A percentile compares a stretch with the other conserved stretches of the same genome.
phyloP scores from a whole-genome alignment of 1,139 yeast species.

The Saccharomyces uvarum region DNA sequence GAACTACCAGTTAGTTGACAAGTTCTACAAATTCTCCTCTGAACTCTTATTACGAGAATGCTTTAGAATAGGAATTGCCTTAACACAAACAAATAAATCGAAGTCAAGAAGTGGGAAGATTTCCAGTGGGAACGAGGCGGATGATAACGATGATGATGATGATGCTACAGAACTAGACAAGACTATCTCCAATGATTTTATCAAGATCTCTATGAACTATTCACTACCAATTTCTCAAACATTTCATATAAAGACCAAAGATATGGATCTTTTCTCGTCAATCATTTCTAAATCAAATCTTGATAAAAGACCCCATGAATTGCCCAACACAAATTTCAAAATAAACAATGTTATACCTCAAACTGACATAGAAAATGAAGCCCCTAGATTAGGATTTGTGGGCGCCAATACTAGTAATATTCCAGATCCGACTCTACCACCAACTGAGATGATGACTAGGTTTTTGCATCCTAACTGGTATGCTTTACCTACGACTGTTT shows the following conservation, averaged over 20 bases:
- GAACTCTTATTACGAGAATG: slow-evolving; percentile 71
- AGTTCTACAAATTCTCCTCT: slow-evolving; percentile 60
- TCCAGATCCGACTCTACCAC: slow-evolving; percentile 57
- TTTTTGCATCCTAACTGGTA: slow-evolving; percentile 86
- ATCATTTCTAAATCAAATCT: slow-evolving; percentile 31
- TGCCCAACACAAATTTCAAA: slow-evolving; percentile 30
- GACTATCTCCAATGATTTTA: slow-evolving; percentile 49
- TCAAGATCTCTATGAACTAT: slow-evolving; percentile 55
- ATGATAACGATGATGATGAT: slow-evolving; percentile 15
- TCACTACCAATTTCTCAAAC: slow-evolving; percentile 60
- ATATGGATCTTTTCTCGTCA: slow-evolving; percentile 45
- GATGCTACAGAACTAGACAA: slow-evolving; percentile 28
- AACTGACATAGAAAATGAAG: slow-evolving; percentile 31
- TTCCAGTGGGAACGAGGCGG: slow-evolving; percentile 8
- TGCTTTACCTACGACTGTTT: slow-evolving; percentile 69
- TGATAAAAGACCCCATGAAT: slow-evolving; percentile 28
- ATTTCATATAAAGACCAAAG: slow-evolving; percentile 38
- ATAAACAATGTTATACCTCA: slow-evolving; percentile 31
- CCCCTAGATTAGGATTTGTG: slow-evolving; percentile 32
- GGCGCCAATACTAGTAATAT: slow-evolving; percentile 36
- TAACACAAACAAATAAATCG: slow-evolving; percentile 11
- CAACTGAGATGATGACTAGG: slow-evolving; percentile 60
- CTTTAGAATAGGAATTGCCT: slow-evolving; percentile 39
- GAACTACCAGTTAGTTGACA: slow-evolving; percentile 53
- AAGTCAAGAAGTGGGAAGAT: not conserved